Conservation (phyloP, 192 early-diverging fungal genomes). For the Paraglomus brasilianum region DNA sequence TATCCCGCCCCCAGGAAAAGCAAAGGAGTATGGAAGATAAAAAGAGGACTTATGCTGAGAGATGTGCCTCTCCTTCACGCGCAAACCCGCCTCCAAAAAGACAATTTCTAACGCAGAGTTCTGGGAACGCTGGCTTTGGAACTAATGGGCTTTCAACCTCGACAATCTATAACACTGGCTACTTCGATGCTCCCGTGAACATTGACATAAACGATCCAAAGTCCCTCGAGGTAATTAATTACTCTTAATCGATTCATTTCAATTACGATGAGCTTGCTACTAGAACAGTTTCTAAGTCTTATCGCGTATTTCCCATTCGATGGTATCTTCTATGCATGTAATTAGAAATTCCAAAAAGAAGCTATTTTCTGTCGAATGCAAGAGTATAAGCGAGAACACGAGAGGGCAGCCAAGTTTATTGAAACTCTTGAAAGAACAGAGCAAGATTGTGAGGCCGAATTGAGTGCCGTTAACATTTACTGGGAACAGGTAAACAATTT, state of each 20-base stretch:
- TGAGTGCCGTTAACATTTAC: conserved; percentile 41
- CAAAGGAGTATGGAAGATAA: conserved; percentile 1
- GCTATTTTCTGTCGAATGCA: conserved; percentile 62
- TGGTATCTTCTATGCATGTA: background rate
- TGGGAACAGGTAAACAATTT: conserved; percentile 44
- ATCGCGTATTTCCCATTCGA: background rate
- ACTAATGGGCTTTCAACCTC: too few species aligned
- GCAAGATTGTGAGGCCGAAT: conserved; percentile 37
- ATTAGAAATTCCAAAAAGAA: conserved; percentile 53
- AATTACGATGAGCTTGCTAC: background rate
- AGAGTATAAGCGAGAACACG: conserved; percentile 57
- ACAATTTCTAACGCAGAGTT: background rate
- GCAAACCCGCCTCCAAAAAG: conserved; percentile 7
- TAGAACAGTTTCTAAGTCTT: background rate
- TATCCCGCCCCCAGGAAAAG: too few species aligned
- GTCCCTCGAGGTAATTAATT: conserved; percentile 3
- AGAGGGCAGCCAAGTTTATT: conserved; percentile 36
- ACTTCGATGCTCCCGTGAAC: background rate
- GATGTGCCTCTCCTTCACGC: background rate
- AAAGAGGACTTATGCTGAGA: conserved; percentile 6
- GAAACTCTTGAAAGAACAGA: conserved; percentile 45
- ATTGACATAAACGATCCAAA: background rate
- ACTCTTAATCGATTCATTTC: background rate
- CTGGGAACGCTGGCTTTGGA: too few species aligned
- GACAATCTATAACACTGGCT: too few species aligned